Base-by-base conservation (phyloP, 2,329 filamentous ascomycete species). In the Talaromyces piceae region DNA sequence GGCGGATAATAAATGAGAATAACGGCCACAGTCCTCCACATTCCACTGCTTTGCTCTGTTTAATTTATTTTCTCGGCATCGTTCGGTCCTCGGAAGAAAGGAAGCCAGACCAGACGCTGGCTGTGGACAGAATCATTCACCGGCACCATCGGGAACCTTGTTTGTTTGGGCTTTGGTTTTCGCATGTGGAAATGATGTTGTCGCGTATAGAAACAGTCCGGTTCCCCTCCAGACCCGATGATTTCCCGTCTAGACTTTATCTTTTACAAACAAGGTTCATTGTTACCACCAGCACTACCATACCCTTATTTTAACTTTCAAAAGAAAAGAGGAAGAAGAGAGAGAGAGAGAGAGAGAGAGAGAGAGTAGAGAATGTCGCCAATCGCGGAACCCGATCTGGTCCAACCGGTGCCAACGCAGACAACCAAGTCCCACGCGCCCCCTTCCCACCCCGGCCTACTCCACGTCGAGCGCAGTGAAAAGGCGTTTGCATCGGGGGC, bases 401-500 rank as follows among this genome's bases (percentile, higher is more conserved):
- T 30, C 9, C 44, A 27, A 46, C 6, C 26, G 12, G 11, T 28
- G 2, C 16, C 44, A 18, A 6, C 25, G 16, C 44, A 46, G n/a
- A 30, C 26, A 33, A 12, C 1, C 16, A 46, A 46, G 11, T 20
- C 39, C 39, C 39, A 46, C 6, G 27, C 44, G 2, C 44, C 50
- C 12, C 50, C 45, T 13, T 23, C 50, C 20, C 55, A 62, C 56
- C 49, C 63, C 56, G 53, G 54, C 20, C 47, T 33, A 11, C 8
- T 53, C 22, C 28, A 53, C 20, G 47, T 53, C 9, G 13, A 43
- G 20, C 46, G 47, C 37, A 45, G 50, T 20, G 30, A 44, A 25
- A 25, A 49, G 37, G 64, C 67, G 39, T 75, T 71, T 51, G 63
- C 68, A 27, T 71, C 70, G 46, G 67, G 68, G 27, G 72, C 77